These are phyloP conservation scores for Haplosporangium sp. DNA, from an alignment of 371 early-diverging fungal genomes.

Conservation along the genomic window DNA sequence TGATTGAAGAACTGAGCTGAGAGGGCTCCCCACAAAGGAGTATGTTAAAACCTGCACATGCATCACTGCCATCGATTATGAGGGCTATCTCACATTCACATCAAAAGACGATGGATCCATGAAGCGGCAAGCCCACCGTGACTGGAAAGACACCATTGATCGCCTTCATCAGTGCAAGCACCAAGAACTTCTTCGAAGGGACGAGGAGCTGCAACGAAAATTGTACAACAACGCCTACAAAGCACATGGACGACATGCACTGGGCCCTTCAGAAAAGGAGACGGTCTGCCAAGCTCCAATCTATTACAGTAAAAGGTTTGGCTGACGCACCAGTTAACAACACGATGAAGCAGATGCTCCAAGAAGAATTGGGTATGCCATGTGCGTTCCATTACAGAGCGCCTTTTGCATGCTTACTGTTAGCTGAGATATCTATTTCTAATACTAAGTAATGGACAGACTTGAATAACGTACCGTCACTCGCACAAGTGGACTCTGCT, in stretches of 20 bases:
- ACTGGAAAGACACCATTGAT: constrained; percentile 27
- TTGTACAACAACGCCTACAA: constrained; percentile 22
- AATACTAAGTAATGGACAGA: constrained; percentile 5
- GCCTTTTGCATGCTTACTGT: constrained; percentile 4
- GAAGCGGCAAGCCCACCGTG: constrained; percentile 18
- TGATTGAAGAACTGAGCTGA: constrained; percentile 27
- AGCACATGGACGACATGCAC: constrained; percentile 23
- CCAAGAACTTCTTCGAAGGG: constrained; percentile 20
- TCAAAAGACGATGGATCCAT: constrained; percentile 21
- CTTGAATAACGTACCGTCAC: constrained; percentile 3
- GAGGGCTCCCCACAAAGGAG: constrained; percentile 18
- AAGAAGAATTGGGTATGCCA: constrained; percentile 25
- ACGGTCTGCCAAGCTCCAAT: constrained; percentile 26
- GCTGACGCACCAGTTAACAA: constrained; percentile 29
- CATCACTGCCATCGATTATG: constrained; percentile 18
- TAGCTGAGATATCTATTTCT: constrained; percentile 9
- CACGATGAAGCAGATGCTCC: constrained; percentile 28
- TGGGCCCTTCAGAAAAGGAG: constrained; percentile 32
- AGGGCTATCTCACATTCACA: constrained; percentile 26
- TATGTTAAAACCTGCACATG: constrained; percentile 19
- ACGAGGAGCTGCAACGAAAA: constrained; percentile 26
- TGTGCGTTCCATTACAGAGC: constrained; percentile 1
- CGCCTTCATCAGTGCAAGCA: constrained; percentile 27
- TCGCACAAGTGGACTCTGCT: constrained; percentile 11
- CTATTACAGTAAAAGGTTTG: constrained; percentile 17